Base-by-base conservation (phyloP, 1,139 yeast genomes). In the Nakaseomyces kungkrabaensis region DNA sequence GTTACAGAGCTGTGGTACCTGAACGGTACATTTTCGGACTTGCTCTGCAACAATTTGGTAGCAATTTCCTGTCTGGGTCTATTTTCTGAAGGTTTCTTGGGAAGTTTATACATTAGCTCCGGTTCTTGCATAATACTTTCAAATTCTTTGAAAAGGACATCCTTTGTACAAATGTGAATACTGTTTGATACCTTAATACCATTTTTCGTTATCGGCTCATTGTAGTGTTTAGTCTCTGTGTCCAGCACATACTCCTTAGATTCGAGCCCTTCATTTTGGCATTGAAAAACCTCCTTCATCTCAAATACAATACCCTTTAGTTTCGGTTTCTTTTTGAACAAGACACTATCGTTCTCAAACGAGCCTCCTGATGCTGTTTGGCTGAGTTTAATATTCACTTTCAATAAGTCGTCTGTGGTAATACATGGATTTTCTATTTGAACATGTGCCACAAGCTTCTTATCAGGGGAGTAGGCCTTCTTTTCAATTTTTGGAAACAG, bases 361-460 rank as follows among this genome's bases (percentile, higher is more conserved):
- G 34, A 27, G n/a, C 34, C 24, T 5, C 31, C 36, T 67, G 60
- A 65, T 61, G 0, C 76, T 60, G 46, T 70, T 72, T 40, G 74
- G 67, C 46, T 62, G 4, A 79, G 53, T 4, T 65, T 61, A 3
- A 81, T 57, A 4, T 66, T 67, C 58, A 37, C 67, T 59, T 52
- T 74, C 73, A 50, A 70, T 58, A 36, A 72, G 64, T 17, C 83
- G 76, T 63, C 81, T 74, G 62, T 76, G 68, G 66, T 74, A 72
- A 66, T 58, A 46, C 68, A 65, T 5, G 68, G 65, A 36, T 62
- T 63, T 32, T 58, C 59, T 5, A 66, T 48, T 17, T 31, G 53
- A 47, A 61, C 57, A 3, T 50, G 50, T 5, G 65, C 59, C 17
- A 55, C 49, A 37, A 60, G 56, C 43, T 58, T 66, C 26, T 56